Evolutionary conservation across 148 eudicot genomes (phyloP).

Genomic region (Vaccinium darrowii): DNA sequence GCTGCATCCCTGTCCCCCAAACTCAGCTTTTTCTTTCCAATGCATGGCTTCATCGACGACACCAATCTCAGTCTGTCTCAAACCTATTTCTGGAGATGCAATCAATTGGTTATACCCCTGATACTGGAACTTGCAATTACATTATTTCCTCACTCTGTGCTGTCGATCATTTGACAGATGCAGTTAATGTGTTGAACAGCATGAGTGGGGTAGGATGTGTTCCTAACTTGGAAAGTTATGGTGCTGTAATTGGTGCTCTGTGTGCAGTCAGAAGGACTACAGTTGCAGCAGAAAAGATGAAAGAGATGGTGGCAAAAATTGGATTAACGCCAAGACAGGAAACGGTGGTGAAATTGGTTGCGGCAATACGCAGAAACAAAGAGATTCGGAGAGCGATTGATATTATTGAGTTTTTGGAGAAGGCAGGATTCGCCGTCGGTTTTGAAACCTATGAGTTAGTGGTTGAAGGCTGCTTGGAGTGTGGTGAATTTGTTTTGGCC

Average conservation of each 20-base stretch:
- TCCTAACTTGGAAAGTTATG: conserved; percentile 71
- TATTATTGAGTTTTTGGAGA: conserved; percentile 59
- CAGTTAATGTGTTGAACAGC: conserved; percentile 52
- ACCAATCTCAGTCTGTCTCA: conserved; percentile 39
- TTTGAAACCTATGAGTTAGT: conserved; percentile 74
- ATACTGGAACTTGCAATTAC: conserved; percentile 76
- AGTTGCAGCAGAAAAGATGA: conserved; percentile 38
- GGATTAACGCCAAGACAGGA: conserved; percentile 65
- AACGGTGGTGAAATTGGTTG: conserved; percentile 40
- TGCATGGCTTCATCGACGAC: conserved; percentile 56
- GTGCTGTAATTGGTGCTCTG: conserved; percentile 52
- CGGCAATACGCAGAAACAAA: conserved; percentile 55
- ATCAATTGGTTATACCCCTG: conserved; percentile 67
- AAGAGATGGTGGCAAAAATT: conserved; percentile 56
- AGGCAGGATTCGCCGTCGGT: conserved; percentile 41
- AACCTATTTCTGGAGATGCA: conserved; percentile 53
- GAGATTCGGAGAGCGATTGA: conserved; percentile 68
- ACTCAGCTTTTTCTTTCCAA: conserved; percentile 54
- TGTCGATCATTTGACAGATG: conserved; percentile 64
- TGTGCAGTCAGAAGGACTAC: conserved; percentile 47
- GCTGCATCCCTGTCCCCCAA: conserved; percentile 72
- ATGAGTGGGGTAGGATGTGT: conserved; percentile 59
- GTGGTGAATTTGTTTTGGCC: conserved; percentile 57
- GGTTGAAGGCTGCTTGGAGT: conserved; percentile 74
- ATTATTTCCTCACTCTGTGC: conserved; percentile 73